Evolutionary conservation across 495 filamentous ascomycete genomes (phyloP), one percentile per base, ranked within the genome.

Genomic region (Aspergillus affinis): DNA sequence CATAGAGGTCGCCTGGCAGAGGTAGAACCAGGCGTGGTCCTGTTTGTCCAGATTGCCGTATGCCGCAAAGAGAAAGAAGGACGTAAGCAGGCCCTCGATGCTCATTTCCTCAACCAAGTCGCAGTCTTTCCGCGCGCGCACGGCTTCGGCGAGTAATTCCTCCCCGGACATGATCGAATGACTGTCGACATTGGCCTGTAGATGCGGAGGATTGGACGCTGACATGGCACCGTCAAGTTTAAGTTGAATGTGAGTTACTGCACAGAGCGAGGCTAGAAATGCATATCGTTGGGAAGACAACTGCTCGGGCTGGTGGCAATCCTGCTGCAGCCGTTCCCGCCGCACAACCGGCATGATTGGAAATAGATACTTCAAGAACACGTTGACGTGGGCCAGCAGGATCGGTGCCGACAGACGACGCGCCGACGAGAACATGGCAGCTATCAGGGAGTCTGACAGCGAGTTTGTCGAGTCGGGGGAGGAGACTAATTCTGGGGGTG

Each of bases 201-300:
- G 74, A 54, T 83, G 82, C 29, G 73, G 74, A 20, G 82, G 77
- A 50, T 82, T 81, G 51, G 86, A 77, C 27, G 77, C 77, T 6
- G 77, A 70, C 0, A 82, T 81, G 26, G 84, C 76, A 4, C 77
- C 81, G 77, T 83, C 76, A 0, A 84, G 61, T 18, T 79, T 75
- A 46, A 93, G 86, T 66, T 96, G 92, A 20, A 94, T 90, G 77
- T 92, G 85, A 66, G 93, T 91, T 65, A 90, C 92, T 1, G 90
- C 89, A 67, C 89, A 94, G 3, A 96, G 73, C 7, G 91, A 86
- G 3, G 85, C 85, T 44, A 96, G 70, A 44, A 95, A 83, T 50
- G 90, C 91, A 73, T 96, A 96, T 13, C 88, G 82, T 59, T 89
- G 88, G 20, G 84, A 71, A n/a, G 84, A 86, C 47, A 79, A 50